Percentiles rank a stretch among this genome's conserved stretches.
phyloP scores from a whole-genome alignment of 371 early-diverging fungal genomes.

The Entomophthora muscae region DNA sequence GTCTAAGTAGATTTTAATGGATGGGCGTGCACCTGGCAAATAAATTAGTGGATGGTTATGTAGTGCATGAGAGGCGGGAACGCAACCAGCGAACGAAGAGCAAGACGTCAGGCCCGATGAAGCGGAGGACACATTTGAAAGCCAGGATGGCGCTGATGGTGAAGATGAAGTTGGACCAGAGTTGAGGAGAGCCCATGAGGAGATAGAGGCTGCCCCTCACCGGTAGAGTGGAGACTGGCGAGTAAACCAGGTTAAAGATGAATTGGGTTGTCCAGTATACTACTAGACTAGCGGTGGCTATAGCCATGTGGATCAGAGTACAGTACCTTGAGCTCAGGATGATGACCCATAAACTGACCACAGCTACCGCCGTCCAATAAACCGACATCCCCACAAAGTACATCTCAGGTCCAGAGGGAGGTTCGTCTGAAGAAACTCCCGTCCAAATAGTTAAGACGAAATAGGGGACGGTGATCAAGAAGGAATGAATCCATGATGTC shows the following conservation, averaged over 20 bases:
- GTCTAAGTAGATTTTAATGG: too few species aligned
- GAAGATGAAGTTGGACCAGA: not conserved
- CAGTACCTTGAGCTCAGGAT: constrained; percentile 33
- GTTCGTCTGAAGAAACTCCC: constrained; percentile 18
- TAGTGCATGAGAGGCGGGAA: not conserved
- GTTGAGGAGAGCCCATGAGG: not conserved
- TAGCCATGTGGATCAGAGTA: constrained; percentile 16
- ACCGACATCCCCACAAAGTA: constrained; percentile 28
- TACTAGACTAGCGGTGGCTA: not conserved
- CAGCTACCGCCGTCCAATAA: constrained; percentile 32
- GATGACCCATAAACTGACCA: constrained; percentile 37
- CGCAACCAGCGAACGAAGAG: not conserved
- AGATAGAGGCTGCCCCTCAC: not conserved
- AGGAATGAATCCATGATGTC: constrained; percentile 40
- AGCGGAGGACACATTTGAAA: not conserved
- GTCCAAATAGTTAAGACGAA: constrained; percentile 22
- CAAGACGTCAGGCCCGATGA: not conserved
- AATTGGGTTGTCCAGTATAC: not conserved
- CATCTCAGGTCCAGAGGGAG: constrained; percentile 19
- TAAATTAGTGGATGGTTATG: too few species aligned
- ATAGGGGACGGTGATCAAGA: constrained; percentile 21
- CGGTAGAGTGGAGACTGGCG: not conserved
- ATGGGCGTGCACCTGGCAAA: too few species aligned
- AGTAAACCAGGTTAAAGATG: not conserved
- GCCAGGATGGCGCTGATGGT: not conserved